Percentiles rank a stretch among this genome's conserved stretches.
phyloP scores from a whole-genome alignment of 2,329 filamentous ascomycete species.

The Paecilomyces variotii region DNA sequence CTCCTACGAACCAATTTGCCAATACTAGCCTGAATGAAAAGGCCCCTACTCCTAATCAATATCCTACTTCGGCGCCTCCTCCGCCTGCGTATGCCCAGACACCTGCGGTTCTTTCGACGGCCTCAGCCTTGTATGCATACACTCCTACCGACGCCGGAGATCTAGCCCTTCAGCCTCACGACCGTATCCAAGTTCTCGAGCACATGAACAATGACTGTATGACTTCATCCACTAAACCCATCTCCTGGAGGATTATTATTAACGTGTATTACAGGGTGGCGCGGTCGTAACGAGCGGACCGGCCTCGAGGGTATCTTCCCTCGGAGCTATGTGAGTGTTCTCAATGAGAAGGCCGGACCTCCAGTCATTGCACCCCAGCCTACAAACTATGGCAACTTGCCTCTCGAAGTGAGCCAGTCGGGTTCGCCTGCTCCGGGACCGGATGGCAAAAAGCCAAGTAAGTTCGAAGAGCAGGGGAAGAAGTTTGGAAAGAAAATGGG shows the following conservation, averaged over 20 bases:
- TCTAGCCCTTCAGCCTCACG: conserved; percentile 70
- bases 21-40: conserved; percentile 36
- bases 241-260: conserved; percentile 3
- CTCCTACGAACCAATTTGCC: conserved; percentile 31
- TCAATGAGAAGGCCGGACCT: conserved; percentile 53
- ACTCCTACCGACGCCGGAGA: conserved; percentile 72
- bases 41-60: conserved; percentile 28
- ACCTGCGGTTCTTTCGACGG: conserved; percentile 57
- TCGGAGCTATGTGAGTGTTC: conserved; percentile 70
- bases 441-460: conserved; percentile 45
- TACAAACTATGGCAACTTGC: conserved; percentile 52
- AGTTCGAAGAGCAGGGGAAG: conserved; percentile 71
- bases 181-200: conserved; percentile 71
- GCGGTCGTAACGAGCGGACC: conserved; percentile 76
- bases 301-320: conserved; percentile 89
- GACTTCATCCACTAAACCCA: conserved; percentile 7
- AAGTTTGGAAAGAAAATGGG: conserved; percentile 96
- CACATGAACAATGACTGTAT: conserved; percentile 91
- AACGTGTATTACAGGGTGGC: conserved; percentile 49
- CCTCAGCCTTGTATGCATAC: conserved; percentile 79
- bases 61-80: conserved; percentile 38
- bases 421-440: conserved; percentile 36
- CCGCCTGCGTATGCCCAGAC: conserved; percentile 47
- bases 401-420: conserved; percentile 62
- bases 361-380: conserved; percentile 30